phyloP scores from a whole-genome alignment of 495 filamentous ascomycete species.

The Aspergillus conjunctus region DNA sequence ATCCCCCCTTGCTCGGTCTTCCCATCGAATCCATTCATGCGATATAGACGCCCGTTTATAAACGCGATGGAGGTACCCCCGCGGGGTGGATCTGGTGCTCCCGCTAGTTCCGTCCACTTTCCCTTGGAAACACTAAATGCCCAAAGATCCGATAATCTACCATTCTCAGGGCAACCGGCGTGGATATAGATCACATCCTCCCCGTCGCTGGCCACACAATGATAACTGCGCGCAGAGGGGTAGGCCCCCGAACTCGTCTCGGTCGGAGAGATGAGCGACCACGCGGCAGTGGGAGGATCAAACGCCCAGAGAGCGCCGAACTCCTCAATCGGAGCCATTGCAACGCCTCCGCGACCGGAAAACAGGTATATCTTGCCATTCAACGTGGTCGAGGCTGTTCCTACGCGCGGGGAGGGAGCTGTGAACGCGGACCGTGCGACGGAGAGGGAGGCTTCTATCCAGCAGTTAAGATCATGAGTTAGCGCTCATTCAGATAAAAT shows the following conservation, averaged over 20 bases:
- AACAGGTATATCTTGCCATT: constrained; percentile 55
- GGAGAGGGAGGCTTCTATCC: constrained; percentile 13
- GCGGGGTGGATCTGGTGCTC: constrained; percentile 61
- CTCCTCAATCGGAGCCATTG: constrained; percentile 57
- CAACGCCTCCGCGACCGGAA: constrained; percentile 56
- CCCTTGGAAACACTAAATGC: constrained; percentile 61
- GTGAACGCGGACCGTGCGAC: not conserved
- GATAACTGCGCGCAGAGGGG: constrained; percentile 53
- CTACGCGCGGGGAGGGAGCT: constrained; percentile 50
- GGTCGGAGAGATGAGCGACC: constrained; percentile 11
- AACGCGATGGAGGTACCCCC: constrained; percentile 66
- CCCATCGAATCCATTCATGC: constrained; percentile 76
- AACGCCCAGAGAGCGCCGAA: constrained; percentile 52
- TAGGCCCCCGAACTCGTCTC: constrained; percentile 8
- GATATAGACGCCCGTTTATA: constrained; percentile 58
- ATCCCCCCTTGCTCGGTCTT: constrained; percentile 62
- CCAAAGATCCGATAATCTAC: constrained; percentile 68
- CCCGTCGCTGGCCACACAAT: constrained; percentile 48
- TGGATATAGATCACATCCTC: constrained; percentile 66
- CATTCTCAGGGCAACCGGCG: constrained; percentile 64
- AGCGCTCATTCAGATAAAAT: not conserved
- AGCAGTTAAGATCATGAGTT: not conserved
- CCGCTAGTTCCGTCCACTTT: constrained; percentile 62
- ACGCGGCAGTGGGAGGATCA: constrained; percentile 27
- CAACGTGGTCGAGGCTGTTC: constrained; percentile 46